Conservation (phyloP, 805 yeast genomes). For the Nakazawaea laoshanensis region DNA sequence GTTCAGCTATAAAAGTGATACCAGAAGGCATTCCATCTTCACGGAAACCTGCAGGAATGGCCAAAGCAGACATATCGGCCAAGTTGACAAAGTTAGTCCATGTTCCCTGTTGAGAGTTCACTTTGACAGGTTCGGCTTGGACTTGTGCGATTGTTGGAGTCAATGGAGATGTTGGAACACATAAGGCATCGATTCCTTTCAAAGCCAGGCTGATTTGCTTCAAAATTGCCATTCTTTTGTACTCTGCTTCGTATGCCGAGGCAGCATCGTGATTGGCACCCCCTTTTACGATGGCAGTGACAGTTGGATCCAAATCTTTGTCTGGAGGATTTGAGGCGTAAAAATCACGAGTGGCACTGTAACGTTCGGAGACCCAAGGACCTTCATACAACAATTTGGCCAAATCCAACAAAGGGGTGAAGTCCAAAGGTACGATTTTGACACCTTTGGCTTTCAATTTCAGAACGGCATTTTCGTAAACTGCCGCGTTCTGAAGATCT, state of each 20-base stretch:
- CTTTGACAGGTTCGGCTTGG: slow-evolving; percentile 64
- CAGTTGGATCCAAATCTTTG: slow-evolving; percentile 77
- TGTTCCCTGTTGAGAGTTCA: slow-evolving; percentile 93
- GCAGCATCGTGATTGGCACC: slow-evolving; percentile 79
- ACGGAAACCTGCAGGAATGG: slow-evolving; percentile 87
- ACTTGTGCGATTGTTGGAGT: slow-evolving; percentile 77
- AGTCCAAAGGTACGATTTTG: slow-evolving; percentile 54
- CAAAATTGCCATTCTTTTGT: slow-evolving; percentile 74
- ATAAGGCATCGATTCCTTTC: slow-evolving; percentile 57
- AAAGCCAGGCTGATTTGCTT: slow-evolving; percentile 52
- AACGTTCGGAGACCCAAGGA: slow-evolving; percentile 98
- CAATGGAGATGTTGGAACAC: slow-evolving; percentile 92
- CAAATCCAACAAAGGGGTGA: slow-evolving; percentile 65
- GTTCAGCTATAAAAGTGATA: slow-evolving; percentile 72
- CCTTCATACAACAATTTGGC: slow-evolving; percentile 93
- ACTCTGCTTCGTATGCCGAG: slow-evolving; percentile 78
- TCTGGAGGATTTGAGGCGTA: slow-evolving; percentile 63
- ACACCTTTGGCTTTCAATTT: slow-evolving; percentile 46
- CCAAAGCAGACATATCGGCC: slow-evolving; percentile 87
- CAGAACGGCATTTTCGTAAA: slow-evolving; percentile 57
- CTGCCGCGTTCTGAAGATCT: slow-evolving; percentile 65
- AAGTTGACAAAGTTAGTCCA: slow-evolving; percentile 95
- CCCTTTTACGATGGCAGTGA: slow-evolving; percentile 60
- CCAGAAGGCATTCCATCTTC: slow-evolving; percentile 87
- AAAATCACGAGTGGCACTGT: slow-evolving; percentile 71